These are phyloP conservation scores for Talaromyces proteolyticus DNA, from an alignment of 495 filamentous ascomycete genomes.

Conservation along the genomic window DNA sequence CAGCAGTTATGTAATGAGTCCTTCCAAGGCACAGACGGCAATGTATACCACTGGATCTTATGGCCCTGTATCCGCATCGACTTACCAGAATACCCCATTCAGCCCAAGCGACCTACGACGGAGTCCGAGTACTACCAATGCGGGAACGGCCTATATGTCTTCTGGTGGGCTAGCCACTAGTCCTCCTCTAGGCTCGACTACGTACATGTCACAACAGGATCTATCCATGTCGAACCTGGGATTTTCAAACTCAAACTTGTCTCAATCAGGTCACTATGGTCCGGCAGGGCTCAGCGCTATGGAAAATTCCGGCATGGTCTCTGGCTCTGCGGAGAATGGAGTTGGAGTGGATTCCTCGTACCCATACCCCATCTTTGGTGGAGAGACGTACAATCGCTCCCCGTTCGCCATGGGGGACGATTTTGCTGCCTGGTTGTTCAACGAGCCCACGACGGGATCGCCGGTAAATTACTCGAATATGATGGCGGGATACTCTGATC, in stretches of 20 bases:
- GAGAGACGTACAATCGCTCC: conserved; percentile 72
- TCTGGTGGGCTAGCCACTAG: conserved; percentile 20
- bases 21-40: conserved; percentile 9
- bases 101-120: conserved; percentile 10
- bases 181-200: too few relatives aligned
- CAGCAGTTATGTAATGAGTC: conserved; percentile 12
- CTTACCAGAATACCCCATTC: conserved; percentile 9
- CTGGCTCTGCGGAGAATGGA: conserved; percentile 31
- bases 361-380: conserved; percentile 78
- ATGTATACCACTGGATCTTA: not conserved
- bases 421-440: conserved; percentile 89
- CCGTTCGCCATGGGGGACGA: conserved; percentile 88
- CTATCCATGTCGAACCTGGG: conserved; percentile 5
- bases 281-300: conserved; percentile 18
- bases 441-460: conserved; percentile 41
- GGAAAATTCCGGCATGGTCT: conserved; percentile 23
- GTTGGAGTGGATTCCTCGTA: conserved; percentile 63
- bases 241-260: not conserved
- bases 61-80: not conserved
- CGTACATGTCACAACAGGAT: conserved; percentile 16
- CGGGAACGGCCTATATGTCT: conserved; percentile 18
- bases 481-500: conserved; percentile 42
- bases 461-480: conserved; percentile 27
- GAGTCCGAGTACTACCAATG: conserved; percentile 7
- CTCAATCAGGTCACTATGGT: conserved; percentile 7